Percentiles rank a stretch among this genome's conserved stretches.
Conservation (phyloP, 306 rosid genomes). For the Castanopsis chinensis region DNA sequence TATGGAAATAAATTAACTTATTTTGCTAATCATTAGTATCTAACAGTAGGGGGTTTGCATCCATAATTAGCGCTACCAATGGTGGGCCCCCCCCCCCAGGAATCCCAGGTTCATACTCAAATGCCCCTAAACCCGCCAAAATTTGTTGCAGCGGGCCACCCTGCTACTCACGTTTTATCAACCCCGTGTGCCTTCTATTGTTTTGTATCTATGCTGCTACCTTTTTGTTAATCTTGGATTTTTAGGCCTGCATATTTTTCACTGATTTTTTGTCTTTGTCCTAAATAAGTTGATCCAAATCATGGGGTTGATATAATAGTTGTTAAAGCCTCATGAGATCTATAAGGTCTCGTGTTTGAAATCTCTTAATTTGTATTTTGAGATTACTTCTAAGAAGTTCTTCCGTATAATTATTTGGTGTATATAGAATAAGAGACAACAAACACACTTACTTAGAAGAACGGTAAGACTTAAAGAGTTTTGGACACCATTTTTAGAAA, state of each 20-base stretch:
- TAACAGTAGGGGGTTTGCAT: slow-evolving; percentile 17
- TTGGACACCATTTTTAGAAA: too few species aligned
- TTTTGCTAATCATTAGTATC: slow-evolving; percentile 34
- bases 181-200: too few species aligned
- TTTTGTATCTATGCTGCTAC: neutral
- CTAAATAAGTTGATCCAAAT: too few species aligned
- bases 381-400: too few species aligned
- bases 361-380: fast-evolving
- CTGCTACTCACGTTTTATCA: slow-evolving; percentile 5
- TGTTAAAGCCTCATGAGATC: too few species aligned
- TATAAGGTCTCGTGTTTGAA: too few species aligned
- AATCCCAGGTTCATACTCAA: neutral
- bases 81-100: neutral
- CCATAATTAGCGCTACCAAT: slow-evolving; percentile 20
- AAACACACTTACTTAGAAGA: fast-evolving
- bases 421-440: too few species aligned
- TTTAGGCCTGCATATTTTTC: too few species aligned
- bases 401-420: too few species aligned
- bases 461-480: too few species aligned
- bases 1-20: slow-evolving; percentile 24
- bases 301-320: too few species aligned
- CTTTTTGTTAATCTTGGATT: neutral
- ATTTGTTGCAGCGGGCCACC: neutral
- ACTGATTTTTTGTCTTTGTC: too few species aligned
- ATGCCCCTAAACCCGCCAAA: neutral